Percentiles rank a stretch among this genome's conserved stretches.
Conservation (phyloP, 495 filamentous ascomycete genomes). For the Penicillium goetzii region DNA sequence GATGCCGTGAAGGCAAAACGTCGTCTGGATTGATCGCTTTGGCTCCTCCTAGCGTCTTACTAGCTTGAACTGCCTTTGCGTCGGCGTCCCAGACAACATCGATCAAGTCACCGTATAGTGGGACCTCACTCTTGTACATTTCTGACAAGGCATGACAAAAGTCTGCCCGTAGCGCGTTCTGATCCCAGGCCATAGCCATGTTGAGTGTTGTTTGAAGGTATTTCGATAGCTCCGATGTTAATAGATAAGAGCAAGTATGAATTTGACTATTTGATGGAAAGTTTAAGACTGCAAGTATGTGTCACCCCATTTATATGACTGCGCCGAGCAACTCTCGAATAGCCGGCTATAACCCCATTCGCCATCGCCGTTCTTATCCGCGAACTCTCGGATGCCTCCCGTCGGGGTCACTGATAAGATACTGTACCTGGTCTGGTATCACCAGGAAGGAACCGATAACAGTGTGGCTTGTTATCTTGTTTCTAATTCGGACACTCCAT, state of each 20-base stretch:
- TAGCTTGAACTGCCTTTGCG: conserved; percentile 26
- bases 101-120: conserved; percentile 44
- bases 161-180: conserved; percentile 34
- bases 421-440: conserved; percentile 9
- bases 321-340: conserved; percentile 1
- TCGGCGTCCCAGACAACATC: conserved; percentile 41
- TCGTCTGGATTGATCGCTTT: conserved; percentile 29
- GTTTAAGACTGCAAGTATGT: background rate
- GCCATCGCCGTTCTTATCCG: conserved; percentile 26
- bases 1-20: conserved; percentile 36
- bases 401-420: conserved; percentile 19
- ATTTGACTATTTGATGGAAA: background rate
- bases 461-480: conserved; percentile 12
- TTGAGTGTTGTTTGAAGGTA: background rate
- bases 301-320: conserved; percentile 2
- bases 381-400: conserved; percentile 21
- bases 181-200: conserved; percentile 27
- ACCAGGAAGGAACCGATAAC: conserved; percentile 1
- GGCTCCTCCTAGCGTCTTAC: conserved; percentile 12
- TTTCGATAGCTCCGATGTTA: background rate
- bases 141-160: conserved; percentile 44
- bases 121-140: conserved; percentile 48
- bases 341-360: conserved; percentile 9
- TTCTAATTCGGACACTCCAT: background rate
- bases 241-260: background rate